Evolutionary conservation across 2,329 filamentous ascomycete species (phyloP), one percentile per base, ranked within the genome.

Genomic region (Fusarium anthophilum): DNA sequence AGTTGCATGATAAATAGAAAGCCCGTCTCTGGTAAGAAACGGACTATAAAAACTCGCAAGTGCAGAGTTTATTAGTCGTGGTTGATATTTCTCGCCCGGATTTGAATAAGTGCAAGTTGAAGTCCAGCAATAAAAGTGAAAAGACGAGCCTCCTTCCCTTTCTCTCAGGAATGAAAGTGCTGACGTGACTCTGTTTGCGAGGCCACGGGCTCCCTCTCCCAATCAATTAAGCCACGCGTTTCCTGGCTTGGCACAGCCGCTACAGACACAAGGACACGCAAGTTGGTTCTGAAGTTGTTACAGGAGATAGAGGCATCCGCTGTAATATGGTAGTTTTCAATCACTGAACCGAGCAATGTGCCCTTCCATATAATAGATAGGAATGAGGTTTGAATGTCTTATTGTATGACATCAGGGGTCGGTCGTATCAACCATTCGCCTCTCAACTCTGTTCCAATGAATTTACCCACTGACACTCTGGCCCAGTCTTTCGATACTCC

Each of bases 151-250:
- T 72, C 56, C 26, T 50, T 61, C 61, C 20, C 66, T 70, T 70
- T 75, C 69, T 77, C 76, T 75, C 53, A 66, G 64, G 51, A 63
- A 73, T 61, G 73, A 56, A 47, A 50, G 44, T 68, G 76, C 76
- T 77, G 76, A 77, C 76, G 69, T 77, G 74, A 75, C 69, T 63
- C 64, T 59, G 39, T 45, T 45, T 50, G 47, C 43, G 28, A 47
- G 45, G 51, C 54, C 47, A 59, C 45, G 47, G 73, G 68, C 69
- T 76, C 68, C 67, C 63, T 70, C 65, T 61, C 53, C 63, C 55
- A 71, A 74, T 69, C 58, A 74, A 72, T 65, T 37, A 64, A 74
- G 72, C 72, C 72, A 74, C 72, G 71, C 65, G 71, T 57, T 54
- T 54, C 32, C 41, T 48, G 51, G 56, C 62, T 68, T 66, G 70